A percentile compares a stretch with the other conserved stretches of the same genome.
These are phyloP conservation scores for Sporothrix variecibatus DNA, from an alignment of 2,329 filamentous ascomycete species.

Conservation along the genomic window DNA sequence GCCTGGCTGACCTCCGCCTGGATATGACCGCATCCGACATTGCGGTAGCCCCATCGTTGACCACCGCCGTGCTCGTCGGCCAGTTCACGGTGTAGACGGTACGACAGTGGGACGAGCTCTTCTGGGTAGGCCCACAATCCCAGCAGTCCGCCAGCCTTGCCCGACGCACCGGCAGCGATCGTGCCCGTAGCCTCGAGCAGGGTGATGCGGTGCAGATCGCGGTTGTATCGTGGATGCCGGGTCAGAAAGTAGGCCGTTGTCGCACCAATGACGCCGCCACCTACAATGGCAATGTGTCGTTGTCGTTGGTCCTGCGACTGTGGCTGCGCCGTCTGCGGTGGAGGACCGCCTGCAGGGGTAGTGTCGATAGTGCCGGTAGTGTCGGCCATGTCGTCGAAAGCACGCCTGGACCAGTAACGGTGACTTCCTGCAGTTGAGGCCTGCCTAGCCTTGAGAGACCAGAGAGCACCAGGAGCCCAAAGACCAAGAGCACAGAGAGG, in stretches of 20 bases:
- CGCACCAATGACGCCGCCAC: constrained; percentile 89
- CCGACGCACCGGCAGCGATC: constrained; percentile 88
- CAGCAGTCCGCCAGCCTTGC: constrained; percentile 89
- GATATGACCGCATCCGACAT: constrained; percentile 69
- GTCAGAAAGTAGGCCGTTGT: constrained; percentile 91
- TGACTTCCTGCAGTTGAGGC: not conserved
- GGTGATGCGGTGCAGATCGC: constrained; percentile 73
- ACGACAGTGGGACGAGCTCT: constrained; percentile 82
- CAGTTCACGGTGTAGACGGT: constrained; percentile 77
- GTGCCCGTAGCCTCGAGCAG: constrained; percentile 79
- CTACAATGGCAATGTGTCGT: constrained; percentile 47
- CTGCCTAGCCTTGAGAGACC: not conserved
- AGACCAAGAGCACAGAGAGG: not conserved
- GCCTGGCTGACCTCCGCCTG: constrained; percentile 39
- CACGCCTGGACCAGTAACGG: not conserved
- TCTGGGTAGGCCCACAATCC: constrained; percentile 89
- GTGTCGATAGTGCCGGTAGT: constrained; percentile 5
- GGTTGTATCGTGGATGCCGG: constrained; percentile 78
- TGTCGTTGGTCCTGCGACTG: not conserved
- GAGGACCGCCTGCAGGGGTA: not conserved
- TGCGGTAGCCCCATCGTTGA: constrained; percentile 82
- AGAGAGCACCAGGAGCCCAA: not conserved
- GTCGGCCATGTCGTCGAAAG: not conserved
- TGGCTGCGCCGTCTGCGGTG: not conserved
- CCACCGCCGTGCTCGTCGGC: constrained; percentile 80